Base-by-base conservation (phyloP, 2,329 filamentous ascomycete species). In the Furcasterigmium furcatum region DNA sequence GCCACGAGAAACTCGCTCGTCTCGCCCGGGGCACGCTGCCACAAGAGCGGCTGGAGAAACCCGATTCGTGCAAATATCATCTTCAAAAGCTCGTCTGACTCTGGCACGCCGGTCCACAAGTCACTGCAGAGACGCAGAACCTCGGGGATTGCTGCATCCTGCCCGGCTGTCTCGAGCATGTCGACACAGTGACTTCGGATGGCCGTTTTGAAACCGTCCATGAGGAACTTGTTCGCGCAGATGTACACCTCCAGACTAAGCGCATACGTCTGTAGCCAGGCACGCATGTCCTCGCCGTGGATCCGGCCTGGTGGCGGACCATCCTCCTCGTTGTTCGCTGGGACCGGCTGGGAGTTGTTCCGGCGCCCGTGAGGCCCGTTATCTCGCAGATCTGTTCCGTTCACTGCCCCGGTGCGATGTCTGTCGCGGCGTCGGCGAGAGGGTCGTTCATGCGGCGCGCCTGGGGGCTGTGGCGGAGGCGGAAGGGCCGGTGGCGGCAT, bases 31-130 rank as follows among this genome's bases (percentile, higher is more conserved):
- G 56, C 55, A 14, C 60, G 59, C 47, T 67, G 64, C 69, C 69
- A 76, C n/a, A 74, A 49, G 22, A 62, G 49, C 9, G 71, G 63
- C 55, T 74, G 70, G 27, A 77, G 56, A 49, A 75, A 76, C 3
- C 72, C 73, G 6, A 75, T 66, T 29, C 73, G 61, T 8, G 73
- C 72, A 51, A 75, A 69, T 12, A 77, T 56, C 68, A 76, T 76
- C 48, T 65, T 70, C 41, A 76, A 60, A 34, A 76, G 54, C 1
- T 58, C 54, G 45, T 77, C 72, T 9, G 58, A 57, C 46, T 68
- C 63, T 29, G 67, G 65, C n/a, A 76, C 62, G 7, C 68, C 70
- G 41, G 61, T 56, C 52, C 68, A 66, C 10, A 77, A 61, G 52
- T 65, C 70, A 14, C 57, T 58, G 52, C 72, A 76, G 10, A 72